Evolutionary conservation across 2,329 filamentous ascomycete genomes (phyloP).

Genomic region (Phialophora expanda): DNA sequence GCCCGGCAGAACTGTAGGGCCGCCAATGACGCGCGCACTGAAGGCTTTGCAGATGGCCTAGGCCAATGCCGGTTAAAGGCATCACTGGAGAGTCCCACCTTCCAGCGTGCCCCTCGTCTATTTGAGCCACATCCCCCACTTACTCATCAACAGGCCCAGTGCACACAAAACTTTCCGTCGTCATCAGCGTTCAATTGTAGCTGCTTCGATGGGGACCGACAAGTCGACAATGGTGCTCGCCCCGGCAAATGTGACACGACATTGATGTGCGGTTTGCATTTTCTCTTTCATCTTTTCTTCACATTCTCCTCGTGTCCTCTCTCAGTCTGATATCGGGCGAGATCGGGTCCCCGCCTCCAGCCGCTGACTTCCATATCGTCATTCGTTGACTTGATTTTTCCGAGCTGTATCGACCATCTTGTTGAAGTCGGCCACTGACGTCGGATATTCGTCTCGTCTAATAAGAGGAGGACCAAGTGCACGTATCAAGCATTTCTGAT

Average conservation of each 20-base stretch:
- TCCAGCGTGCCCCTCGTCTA: slow-evolving; percentile 13
- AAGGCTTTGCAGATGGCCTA: not conserved
- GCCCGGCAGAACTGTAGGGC: slow-evolving; percentile 22
- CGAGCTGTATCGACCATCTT: not conserved
- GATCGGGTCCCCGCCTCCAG: not conserved
- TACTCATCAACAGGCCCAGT: slow-evolving; percentile 1
- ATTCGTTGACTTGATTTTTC: slow-evolving; percentile 8
- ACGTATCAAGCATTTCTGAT: not conserved
- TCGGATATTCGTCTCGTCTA: not conserved
- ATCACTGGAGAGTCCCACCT: too few relatives aligned
- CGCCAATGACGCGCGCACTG: slow-evolving; percentile 3
- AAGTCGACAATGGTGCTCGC: not conserved
- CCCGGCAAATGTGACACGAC: not conserved
- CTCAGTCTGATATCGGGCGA: not conserved
- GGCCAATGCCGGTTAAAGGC: not conserved
- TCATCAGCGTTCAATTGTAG: not conserved
- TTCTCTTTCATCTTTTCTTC: not conserved
- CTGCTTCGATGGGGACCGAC: not conserved
- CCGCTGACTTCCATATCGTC: slow-evolving; percentile 6
- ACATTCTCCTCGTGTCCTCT: not conserved
- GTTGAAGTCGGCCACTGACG: not conserved
- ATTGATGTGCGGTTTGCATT: not conserved
- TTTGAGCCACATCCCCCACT: slow-evolving; percentile 1
- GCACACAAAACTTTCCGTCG: not conserved
- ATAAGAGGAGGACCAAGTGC: not conserved